These are phyloP conservation scores for Sarocladiaceae sp. DNA, from an alignment of 2,329 filamentous ascomycete species.

Conservation along the genomic window DNA sequence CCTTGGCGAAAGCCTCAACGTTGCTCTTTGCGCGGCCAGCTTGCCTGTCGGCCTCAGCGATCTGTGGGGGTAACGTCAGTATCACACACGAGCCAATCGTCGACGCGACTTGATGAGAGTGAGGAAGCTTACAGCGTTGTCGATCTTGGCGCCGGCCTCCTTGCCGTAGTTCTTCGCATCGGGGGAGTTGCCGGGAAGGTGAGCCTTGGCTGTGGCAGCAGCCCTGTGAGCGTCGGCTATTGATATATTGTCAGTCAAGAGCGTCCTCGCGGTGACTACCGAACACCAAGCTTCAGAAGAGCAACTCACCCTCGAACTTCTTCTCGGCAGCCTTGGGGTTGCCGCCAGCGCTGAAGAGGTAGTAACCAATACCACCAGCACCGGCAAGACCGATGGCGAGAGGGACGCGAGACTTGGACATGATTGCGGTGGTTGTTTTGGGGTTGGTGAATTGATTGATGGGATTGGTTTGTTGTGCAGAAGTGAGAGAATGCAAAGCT, in stretches of 20 bases:
- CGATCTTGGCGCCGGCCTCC: conserved; percentile 59
- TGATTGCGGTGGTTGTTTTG: conserved; percentile 23
- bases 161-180: conserved; percentile 47
- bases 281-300: neutral
- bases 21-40: conserved; percentile 58
- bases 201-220: conserved; percentile 60
- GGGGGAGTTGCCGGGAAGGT: conserved; percentile 58
- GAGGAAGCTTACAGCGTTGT: conserved; percentile 56
- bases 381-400: conserved; percentile 56
- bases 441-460: no score
- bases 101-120: neutral
- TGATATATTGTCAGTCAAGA: neutral
- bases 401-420: conserved; percentile 45
- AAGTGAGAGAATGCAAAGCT: neutral
- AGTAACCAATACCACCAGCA: conserved; percentile 74
- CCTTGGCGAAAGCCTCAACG: conserved; percentile 56
- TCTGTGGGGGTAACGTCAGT: conserved; percentile 4
- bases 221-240: conserved; percentile 73
- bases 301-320: conserved; percentile 70
- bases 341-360: conserved; percentile 84
- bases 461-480: neutral
- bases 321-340: conserved; percentile 79
- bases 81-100: neutral
- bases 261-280: neutral
- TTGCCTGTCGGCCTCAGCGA: conserved; percentile 58